Evolutionary conservation across 129 eudicot genomes (phyloP).

Genomic region (Ambrosia trifida): DNA sequence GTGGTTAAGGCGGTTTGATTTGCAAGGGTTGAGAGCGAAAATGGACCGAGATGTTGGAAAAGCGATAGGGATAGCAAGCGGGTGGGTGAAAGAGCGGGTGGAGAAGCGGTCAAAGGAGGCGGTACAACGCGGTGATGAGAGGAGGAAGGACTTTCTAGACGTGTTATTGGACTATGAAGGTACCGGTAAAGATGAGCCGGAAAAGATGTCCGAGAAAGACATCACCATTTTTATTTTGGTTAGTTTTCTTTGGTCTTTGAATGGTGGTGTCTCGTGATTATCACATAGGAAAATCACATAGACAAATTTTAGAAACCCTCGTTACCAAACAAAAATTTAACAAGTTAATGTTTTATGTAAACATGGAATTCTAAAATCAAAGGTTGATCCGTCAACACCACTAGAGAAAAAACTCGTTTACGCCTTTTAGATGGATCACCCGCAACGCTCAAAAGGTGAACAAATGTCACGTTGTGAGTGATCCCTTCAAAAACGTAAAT

Average conservation of each 20-base stretch:
- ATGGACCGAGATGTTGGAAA: constrained; percentile 37
- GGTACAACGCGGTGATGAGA: not conserved
- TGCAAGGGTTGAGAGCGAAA: constrained; percentile 39
- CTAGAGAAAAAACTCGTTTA: too few relatives aligned
- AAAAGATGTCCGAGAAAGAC: constrained; percentile 42
- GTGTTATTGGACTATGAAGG: constrained; percentile 60
- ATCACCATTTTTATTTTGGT: constrained; percentile 50
- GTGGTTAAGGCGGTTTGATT: constrained; percentile 47
- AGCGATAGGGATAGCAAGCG: constrained; percentile 36
- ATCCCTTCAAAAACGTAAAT: too few relatives aligned
- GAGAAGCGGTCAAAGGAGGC: constrained; percentile 40
- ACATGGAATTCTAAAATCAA: too few relatives aligned
- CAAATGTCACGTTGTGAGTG: too few relatives aligned
- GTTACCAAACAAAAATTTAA: too few relatives aligned
- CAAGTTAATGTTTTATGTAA: too few relatives aligned
- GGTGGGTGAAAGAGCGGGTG: constrained; percentile 51
- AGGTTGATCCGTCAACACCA: too few relatives aligned
- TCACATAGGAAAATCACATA: not conserved
- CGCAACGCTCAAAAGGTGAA: too few relatives aligned
- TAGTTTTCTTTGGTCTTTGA: constrained; percentile 10
- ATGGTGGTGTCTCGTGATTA: not conserved
- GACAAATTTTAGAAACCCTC: too few relatives aligned
- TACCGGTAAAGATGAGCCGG: constrained; percentile 45
- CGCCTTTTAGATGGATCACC: too few relatives aligned
- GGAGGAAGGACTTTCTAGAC: constrained; percentile 60